These are phyloP conservation scores for Podospora conica DNA, from an alignment of 495 filamentous ascomycete species.

Conservation along the genomic window DNA sequence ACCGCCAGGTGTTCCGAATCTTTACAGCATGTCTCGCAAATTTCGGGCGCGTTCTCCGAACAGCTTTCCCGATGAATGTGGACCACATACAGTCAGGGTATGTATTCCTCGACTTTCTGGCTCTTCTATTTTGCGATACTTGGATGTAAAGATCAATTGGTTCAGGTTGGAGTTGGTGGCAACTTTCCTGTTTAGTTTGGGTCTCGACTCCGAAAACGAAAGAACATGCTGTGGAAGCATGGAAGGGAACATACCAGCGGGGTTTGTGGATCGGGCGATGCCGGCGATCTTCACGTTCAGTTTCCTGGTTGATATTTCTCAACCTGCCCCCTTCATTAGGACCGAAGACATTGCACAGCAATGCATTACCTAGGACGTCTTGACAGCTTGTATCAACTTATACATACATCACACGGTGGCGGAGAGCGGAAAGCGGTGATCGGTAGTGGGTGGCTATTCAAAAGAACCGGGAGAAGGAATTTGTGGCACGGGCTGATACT, in stretches of 20 bases:
- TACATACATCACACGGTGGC: too few relatives aligned
- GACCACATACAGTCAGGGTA: not conserved
- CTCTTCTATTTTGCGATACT: not conserved
- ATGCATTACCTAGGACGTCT: too few relatives aligned
- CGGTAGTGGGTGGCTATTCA: not conserved
- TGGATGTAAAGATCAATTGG: not conserved
- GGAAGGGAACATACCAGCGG: not conserved
- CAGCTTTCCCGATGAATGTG: too few relatives aligned
- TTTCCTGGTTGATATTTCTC: not conserved
- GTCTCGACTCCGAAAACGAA: too few relatives aligned
- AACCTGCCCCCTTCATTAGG: not conserved
- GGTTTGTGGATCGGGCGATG: not conserved
- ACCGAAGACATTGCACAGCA: not conserved
- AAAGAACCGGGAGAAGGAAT: too few relatives aligned
- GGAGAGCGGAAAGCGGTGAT: too few relatives aligned
- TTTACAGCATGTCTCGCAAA: not conserved
- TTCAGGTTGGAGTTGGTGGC: not conserved
- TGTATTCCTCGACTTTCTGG: not conserved
- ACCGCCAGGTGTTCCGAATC: not conserved
- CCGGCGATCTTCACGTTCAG: not conserved
- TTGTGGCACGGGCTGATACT: not conserved
- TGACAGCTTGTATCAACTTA: too few relatives aligned
- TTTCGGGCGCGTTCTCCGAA: not conserved
- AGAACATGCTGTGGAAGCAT: too few relatives aligned
- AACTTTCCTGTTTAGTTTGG: not conserved